Evolutionary conservation across 2,329 filamentous ascomycete species (phyloP).

Genomic region (Fusarium decemcellulare): DNA sequence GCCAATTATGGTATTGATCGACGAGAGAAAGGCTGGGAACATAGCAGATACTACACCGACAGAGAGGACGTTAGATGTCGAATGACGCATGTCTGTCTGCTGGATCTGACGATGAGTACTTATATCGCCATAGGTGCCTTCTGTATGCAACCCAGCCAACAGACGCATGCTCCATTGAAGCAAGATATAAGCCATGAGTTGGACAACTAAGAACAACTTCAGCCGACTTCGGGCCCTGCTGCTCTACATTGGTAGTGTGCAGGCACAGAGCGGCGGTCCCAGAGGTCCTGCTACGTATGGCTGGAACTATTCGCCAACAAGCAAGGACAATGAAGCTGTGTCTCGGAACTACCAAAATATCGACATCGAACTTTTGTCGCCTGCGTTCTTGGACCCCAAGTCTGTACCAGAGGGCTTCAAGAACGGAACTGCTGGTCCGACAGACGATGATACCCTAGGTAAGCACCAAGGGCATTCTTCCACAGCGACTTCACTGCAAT

Average conservation of each 20-base stretch:
- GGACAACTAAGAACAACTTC: neutral
- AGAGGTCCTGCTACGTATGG: neutral
- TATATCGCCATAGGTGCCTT: neutral
- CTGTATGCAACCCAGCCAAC: neutral
- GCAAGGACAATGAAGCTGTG: no score
- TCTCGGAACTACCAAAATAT: no score
- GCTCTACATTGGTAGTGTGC: neutral
- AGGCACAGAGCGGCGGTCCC: neutral
- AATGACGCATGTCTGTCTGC: neutral
- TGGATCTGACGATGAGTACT: neutral
- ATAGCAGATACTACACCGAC: neutral
- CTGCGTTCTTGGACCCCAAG: no score
- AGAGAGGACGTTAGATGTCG: neutral
- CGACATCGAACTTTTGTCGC: no score
- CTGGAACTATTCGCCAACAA: no score
- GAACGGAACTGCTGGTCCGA: no score
- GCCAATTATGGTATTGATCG: neutral
- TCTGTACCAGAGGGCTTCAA: no score
- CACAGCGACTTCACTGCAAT: no score
- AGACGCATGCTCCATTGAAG: neutral
- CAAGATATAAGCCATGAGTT: neutral
- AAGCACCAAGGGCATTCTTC: no score
- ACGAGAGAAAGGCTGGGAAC: neutral
- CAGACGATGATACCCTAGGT: no score
- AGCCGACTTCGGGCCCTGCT: neutral